phyloP scores from a whole-genome alignment of 208 protist species.

The Leishmania amazonensis region DNA sequence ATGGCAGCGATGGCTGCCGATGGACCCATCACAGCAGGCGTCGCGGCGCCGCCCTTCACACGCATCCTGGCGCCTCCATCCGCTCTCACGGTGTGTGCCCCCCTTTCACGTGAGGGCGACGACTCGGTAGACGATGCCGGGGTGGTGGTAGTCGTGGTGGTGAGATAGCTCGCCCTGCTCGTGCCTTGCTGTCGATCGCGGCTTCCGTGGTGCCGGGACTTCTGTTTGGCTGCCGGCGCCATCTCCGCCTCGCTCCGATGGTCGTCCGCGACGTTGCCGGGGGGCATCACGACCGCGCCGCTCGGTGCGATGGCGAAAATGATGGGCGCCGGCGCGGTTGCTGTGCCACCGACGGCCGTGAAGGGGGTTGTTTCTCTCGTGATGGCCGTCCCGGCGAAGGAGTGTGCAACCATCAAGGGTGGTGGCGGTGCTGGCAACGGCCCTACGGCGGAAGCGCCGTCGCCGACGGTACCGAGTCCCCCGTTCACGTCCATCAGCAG shows the following conservation, averaged over 20 bases:
- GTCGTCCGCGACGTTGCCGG: background rate
- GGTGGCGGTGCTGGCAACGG: background rate
- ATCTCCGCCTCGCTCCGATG: background rate
- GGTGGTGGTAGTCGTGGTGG: conserved; percentile 2
- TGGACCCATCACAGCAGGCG: background rate
- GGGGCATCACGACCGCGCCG: background rate
- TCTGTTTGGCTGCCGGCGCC: background rate
- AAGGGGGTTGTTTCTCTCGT: background rate
- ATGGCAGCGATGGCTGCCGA: background rate
- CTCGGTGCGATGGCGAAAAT: conserved; percentile 11
- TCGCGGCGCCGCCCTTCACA: background rate
- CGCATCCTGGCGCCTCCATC: background rate
- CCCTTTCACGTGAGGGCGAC: background rate
- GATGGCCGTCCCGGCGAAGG: background rate
- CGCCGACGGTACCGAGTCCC: background rate
- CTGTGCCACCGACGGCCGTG: background rate
- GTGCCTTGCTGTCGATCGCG: background rate
- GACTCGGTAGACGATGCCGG: background rate
- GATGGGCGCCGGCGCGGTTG: conserved; percentile 2
- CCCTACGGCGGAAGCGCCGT: background rate
- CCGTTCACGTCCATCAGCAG: conserved; percentile 32
- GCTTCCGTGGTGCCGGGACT: background rate
- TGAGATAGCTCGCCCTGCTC: background rate
- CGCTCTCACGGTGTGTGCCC: background rate
- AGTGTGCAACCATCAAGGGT: background rate